Evolutionary conservation across 2,329 filamentous ascomycete genomes (phyloP), one percentile per base, ranked within the genome.

Genomic region (Scedosporium boydii): DNA sequence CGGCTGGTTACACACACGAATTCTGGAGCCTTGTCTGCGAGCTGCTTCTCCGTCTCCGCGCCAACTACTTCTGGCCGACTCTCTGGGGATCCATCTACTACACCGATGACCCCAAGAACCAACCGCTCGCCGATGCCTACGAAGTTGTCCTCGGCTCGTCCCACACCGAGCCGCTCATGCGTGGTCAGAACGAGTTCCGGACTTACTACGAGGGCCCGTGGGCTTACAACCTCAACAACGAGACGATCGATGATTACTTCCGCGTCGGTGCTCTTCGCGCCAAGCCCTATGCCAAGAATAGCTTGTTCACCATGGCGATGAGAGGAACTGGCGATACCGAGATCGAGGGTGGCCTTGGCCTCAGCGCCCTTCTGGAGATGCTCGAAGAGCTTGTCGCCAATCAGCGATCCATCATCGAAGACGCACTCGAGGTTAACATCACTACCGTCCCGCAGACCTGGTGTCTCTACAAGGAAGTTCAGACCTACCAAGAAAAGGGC

Each of bases 41-140:
- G 74, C 77, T 91, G 1, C 74, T 91, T 1, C 81, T 91, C 5
- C 81, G 89, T 6, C 78, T 89, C 29, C 81, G 84, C 44, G 88
- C 88, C 16, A 91, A 91, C 71, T 91, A 90, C 68, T 76, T 91
- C 59, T 91, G 89, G 88, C 89, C 88, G 0, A 82, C 87, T 1
- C 78, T 84, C 70, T 91, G 88, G 89, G 82, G 80, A 5, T 82
- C 80, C 65, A 89, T 90, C 80, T 89, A 91, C 68, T 84, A 86
- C 69, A 81, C 89, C 1, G 89, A 91, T 64, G 88, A 91, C 69
- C 77, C 82, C 2, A 77, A 80, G 34, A 91, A 86, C 67, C 86
- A 89, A 69, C 83, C 85, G 0, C 78, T 89, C 4, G 86, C 88
- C 0, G 86, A 91, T 67, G 87, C 87, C n/a, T 91, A 85, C 69